Percentiles rank a stretch among this genome's conserved stretches.
Conservation (phyloP, 2,329 filamentous ascomycete species). For the Aspergillus persii region DNA sequence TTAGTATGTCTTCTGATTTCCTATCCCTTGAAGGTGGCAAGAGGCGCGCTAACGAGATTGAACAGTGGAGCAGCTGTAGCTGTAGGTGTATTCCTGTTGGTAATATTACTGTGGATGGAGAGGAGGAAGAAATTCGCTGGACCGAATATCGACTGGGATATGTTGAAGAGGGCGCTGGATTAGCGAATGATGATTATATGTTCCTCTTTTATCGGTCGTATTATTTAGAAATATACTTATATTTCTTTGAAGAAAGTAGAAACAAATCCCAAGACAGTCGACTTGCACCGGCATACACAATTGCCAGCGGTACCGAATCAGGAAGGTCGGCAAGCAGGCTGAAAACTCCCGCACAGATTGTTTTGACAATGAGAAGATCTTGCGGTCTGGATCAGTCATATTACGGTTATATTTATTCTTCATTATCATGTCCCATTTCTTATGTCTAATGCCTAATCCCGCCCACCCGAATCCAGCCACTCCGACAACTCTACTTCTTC, state of each 20-base stretch:
- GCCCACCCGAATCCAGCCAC: too few relatives aligned
- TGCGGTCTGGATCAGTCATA: too few relatives aligned
- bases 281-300: too few relatives aligned
- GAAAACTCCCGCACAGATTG: too few relatives aligned
- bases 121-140: slow-evolving; percentile 12
- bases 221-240: too few relatives aligned
- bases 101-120: slow-evolving; percentile 8
- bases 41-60: background rate
- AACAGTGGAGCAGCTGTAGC: slow-evolving; percentile 38
- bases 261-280: too few relatives aligned
- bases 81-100: slow-evolving; percentile 22
- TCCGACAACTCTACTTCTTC: background rate
- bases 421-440: background rate
- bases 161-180: background rate
- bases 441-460: background rate
- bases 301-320: background rate
- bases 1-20: slow-evolving; percentile 29
- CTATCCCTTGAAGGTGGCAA: background rate
- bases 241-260: too few relatives aligned
- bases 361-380: too few relatives aligned
- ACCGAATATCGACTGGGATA: slow-evolving; percentile 9
- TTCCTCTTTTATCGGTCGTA: too few relatives aligned
- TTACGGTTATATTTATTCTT: too few relatives aligned
- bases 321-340: background rate
- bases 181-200: background rate